Evolutionary conservation across 2,329 filamentous ascomycete genomes (phyloP), one percentile per base, ranked within the genome.

Genomic region (Fusarium sp.): DNA sequence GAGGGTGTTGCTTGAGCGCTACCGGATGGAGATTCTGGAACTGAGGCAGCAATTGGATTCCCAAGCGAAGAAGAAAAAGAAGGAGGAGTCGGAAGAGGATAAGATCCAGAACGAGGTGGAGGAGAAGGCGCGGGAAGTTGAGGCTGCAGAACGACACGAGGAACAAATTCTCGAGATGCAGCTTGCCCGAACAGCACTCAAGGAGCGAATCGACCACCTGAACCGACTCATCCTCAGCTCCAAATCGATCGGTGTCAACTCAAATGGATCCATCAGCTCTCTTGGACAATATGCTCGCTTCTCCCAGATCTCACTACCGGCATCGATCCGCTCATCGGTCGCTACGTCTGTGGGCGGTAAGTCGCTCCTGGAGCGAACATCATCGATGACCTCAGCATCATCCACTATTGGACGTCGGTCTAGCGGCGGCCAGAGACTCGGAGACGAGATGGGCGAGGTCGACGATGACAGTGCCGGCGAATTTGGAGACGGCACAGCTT

Each of bases 141-240:
- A 97, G 79, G 91, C 92, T 7, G 90, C 93, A 71, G 88, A 93
- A 71, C 89, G 93, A 38, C 96, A 97, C 73, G 94, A 97, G 77
- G 96, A 98, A 81, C 96, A 99, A 79, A 95, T 99, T 87, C 85
- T 99, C 59, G 96, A 99, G 80, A 98, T 99, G 92, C 96, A 99
- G 78, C 86, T 99, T 50, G 96, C 96, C 31, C 89, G 96, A 42
- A 99, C 96, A 1, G 96, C 96, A 0, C 83, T 99, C 59, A 99
- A 98, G 79, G 96, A 99, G 82, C 90, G 96, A 29, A 99, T 99
- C 74, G 94, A 97, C 77, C 96, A 99, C 79, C 85, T 99, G 50
- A 99, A 98, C 80, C 90, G 95, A 51, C 84, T 99, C 54, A 98
- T 99, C 69, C 83, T 99, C 64, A 97, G 93, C 78, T 98, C 95